These are phyloP conservation scores for Ambrosiella beaveri DNA, from an alignment of 2,329 filamentous ascomycete genomes.

Conservation along the genomic window DNA sequence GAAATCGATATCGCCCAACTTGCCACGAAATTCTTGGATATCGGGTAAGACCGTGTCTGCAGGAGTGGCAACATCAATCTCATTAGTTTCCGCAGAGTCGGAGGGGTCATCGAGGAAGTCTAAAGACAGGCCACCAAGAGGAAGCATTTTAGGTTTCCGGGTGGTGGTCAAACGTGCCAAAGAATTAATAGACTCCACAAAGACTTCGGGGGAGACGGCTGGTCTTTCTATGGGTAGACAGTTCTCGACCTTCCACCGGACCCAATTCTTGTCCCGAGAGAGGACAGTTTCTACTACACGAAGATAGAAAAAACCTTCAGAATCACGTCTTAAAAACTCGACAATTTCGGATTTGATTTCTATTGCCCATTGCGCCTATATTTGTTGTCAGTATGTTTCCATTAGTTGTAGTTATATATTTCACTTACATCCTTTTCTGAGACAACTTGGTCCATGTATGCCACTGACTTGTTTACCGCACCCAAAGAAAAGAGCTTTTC, in stretches of 20 bases:
- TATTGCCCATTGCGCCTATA: constrained; percentile 58
- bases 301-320: constrained; percentile 82
- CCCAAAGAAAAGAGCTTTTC: constrained; percentile 54
- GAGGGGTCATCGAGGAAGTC: constrained; percentile 55
- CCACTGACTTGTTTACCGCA: constrained; percentile 66
- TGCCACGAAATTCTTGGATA: constrained; percentile 39
- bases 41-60: background rate
- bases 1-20: constrained; percentile 64
- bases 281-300: constrained; percentile 95
- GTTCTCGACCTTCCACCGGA: constrained; percentile 90
- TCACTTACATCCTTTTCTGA: constrained; percentile 64
- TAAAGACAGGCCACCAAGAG: constrained; percentile 58
- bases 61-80: background rate
- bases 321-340: constrained; percentile 62
- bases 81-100: constrained; percentile 16
- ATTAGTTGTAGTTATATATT: background rate
- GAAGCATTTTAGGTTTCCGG: constrained; percentile 50
- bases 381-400: background rate
- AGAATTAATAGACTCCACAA: constrained; percentile 48
- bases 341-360: constrained; percentile 65
- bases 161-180: constrained; percentile 50
- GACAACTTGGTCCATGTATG: constrained; percentile 58
- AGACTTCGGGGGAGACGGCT: constrained; percentile 50
- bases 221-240: constrained; percentile 74
- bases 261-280: constrained; percentile 95